These are phyloP conservation scores for Castanopsis chinensis DNA, from an alignment of 306 rosid species.

Conservation along the genomic window DNA sequence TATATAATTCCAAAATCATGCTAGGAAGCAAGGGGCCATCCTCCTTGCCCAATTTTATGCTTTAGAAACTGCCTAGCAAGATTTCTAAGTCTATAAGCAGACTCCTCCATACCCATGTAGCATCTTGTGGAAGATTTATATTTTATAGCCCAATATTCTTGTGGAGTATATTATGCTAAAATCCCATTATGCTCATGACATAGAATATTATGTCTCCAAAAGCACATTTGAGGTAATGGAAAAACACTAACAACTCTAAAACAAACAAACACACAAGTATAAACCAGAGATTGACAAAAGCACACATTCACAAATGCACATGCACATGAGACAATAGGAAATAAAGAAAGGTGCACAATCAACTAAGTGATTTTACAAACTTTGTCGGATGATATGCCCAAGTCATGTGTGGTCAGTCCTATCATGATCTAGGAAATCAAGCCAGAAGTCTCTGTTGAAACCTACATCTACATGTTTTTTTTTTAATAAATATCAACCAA, in stretches of 20 bases:
- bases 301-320: neutral
- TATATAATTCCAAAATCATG: no score
- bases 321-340: neutral
- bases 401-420: neutral
- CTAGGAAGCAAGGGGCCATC: no score
- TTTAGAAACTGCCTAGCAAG: no score
- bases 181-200: neutral
- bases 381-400: neutral
- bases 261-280: neutral
- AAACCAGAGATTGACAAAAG: neutral
- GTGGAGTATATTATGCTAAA: no score
- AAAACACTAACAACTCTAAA: neutral
- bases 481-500: no score
- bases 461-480: neutral
- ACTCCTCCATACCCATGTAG: no score
- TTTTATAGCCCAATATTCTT: no score
- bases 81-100: no score
- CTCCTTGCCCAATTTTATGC: no score
- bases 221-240: neutral
- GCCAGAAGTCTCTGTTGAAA: neutral
- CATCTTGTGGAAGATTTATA: no score
- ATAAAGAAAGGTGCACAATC: neutral
- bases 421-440: neutral
- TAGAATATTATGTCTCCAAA: neutral
- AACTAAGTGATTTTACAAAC: neutral